Conservation (phyloP, 495 filamentous ascomycete species). For the Chaetomium tenue region DNA sequence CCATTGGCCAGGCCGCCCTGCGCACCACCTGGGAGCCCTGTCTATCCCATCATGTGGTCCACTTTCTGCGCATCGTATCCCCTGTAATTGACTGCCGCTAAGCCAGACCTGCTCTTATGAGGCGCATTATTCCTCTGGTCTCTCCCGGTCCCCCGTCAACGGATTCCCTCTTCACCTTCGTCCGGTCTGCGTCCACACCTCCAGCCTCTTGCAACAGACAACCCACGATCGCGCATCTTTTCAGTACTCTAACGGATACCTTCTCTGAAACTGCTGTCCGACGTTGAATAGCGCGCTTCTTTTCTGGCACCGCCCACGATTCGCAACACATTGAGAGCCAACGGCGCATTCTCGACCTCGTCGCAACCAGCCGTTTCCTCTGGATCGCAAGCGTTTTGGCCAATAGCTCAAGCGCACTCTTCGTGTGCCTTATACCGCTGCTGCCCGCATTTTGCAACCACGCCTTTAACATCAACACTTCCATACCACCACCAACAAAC, state of each 20-base stretch:
- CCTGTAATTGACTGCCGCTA: slow-evolving; percentile 25
- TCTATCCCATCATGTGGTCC: slow-evolving; percentile 37
- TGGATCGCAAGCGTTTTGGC: not conserved
- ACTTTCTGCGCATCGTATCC: slow-evolving; percentile 24
- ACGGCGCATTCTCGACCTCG: slow-evolving; percentile 18
- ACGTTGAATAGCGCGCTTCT: slow-evolving; percentile 2
- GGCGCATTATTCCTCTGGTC: slow-evolving; percentile 37
- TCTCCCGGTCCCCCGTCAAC: slow-evolving; percentile 16
- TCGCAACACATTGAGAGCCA: slow-evolving; percentile 3
- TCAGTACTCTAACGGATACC: not conserved
- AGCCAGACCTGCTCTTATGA: slow-evolving; percentile 33
- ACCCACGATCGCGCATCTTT: not conserved
- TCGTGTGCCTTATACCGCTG: slow-evolving; percentile 7
- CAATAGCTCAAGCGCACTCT: slow-evolving; percentile 14
- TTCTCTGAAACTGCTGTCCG: not conserved
- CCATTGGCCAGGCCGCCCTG: slow-evolving; percentile 24
- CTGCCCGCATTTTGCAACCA: not conserved
- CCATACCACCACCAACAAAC: not conserved
- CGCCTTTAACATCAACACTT: not conserved
- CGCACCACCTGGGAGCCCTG: slow-evolving; percentile 22
- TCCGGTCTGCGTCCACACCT: slow-evolving; percentile 17
- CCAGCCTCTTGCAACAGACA: not conserved
- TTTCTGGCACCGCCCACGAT: not conserved
- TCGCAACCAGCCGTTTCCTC: slow-evolving; percentile 21
- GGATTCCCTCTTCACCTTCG: slow-evolving; percentile 21